Percentiles rank a stretch among this genome's conserved stretches.
phyloP scores from a whole-genome alignment of 2,329 filamentous ascomycete genomes.

The Cytospora schulzeri region DNA sequence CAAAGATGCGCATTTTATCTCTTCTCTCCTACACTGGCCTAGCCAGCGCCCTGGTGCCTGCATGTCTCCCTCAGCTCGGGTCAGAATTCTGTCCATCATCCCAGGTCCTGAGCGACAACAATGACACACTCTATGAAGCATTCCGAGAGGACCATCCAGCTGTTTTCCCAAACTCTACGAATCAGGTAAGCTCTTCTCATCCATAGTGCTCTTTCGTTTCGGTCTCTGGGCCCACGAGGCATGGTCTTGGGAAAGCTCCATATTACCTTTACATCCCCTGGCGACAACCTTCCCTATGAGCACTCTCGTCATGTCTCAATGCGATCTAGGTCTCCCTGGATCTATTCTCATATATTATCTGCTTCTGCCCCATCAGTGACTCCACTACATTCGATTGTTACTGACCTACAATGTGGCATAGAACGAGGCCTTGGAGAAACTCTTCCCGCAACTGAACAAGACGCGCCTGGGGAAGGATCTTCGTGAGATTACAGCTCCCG shows the following conservation, averaged over 20 bases:
- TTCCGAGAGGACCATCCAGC: neutral
- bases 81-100: slow-evolving; percentile 7
- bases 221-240: neutral
- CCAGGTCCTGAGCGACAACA: neutral
- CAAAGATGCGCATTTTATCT: neutral
- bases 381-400: neutral
- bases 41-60: slow-evolving; percentile 11
- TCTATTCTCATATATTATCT: neutral
- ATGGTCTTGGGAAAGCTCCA: neutral
- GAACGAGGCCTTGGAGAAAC: neutral
- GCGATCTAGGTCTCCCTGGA: neutral
- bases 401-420: neutral
- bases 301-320: neutral
- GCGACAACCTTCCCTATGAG: neutral
- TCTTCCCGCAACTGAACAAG: slow-evolving; percentile 9
- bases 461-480: slow-evolving; percentile 4
- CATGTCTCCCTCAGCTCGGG: slow-evolving; percentile 4
- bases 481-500: neutral
- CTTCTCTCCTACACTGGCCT: neutral
- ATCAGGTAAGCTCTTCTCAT: neutral
- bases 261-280: no score
- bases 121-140: neutral
- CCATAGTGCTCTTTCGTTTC: neutral
- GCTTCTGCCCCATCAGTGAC: neutral
- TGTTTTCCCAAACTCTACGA: neutral